phyloP scores from a whole-genome alignment of 768 basidiomycete species.

The Rhizopogon vesiculosus region DNA sequence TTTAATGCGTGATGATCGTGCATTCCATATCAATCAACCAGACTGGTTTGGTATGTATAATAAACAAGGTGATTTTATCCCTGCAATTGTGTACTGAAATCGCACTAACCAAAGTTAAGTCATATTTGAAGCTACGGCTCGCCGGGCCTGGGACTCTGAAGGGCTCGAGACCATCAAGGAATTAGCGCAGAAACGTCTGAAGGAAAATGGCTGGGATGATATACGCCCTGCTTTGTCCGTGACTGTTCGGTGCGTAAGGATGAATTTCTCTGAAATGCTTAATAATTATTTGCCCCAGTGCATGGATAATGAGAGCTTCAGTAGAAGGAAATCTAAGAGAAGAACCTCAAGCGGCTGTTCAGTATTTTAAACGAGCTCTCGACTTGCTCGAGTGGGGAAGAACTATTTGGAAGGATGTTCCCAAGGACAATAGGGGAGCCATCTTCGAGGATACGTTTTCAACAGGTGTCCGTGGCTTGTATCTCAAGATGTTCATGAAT shows the following conservation, averaged over 20 bases:
- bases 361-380: constrained; percentile 6
- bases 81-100: background rate
- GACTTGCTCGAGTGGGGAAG: constrained; percentile 15
- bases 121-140: constrained; percentile 10
- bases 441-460: constrained; percentile 15
- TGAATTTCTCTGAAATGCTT: no score
- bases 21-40: constrained; percentile 13
- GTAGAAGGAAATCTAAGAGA: constrained; percentile 2
- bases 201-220: constrained; percentile 21
- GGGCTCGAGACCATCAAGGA: constrained; percentile 14
- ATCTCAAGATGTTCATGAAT: constrained; percentile 5
- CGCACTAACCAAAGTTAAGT: constrained; percentile 9
- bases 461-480: constrained; percentile 1
- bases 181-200: constrained; percentile 15
- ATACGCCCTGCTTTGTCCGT: constrained; percentile 29
- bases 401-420: constrained; percentile 10
- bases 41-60: constrained; percentile 18
- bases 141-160: constrained; percentile 14
- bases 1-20: constrained; percentile 19
- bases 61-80: constrained; percentile 12
- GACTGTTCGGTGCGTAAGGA: constrained; percentile 31
- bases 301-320: constrained; percentile 15
- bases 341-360: constrained; percentile 1
- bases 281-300: constrained; percentile 3
- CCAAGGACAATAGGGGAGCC: constrained; percentile 8